Evolutionary conservation across 2,329 filamentous ascomycete genomes (phyloP), one percentile per base, ranked within the genome.

Genomic region (Phialocephala subalpina): DNA sequence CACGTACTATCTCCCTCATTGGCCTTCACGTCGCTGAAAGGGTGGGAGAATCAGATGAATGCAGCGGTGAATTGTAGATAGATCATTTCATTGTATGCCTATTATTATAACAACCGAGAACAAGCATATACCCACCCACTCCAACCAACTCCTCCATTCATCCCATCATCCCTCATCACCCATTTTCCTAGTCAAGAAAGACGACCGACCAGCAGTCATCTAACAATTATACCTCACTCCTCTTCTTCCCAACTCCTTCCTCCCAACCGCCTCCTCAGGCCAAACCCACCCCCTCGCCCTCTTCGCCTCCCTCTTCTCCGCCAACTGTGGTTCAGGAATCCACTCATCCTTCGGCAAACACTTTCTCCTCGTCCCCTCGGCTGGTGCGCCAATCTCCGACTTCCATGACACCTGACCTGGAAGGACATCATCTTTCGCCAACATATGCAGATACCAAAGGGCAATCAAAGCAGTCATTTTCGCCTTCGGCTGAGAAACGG

Each of bases 231-330:
- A 90, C 67, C 83, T 80, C 42, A 90, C 87, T 18, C 88, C 88
- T 64, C 88, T 82, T 81, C 87, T 89, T 5, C 89, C 90, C 60
- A 90, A 82, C 80, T 94, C 91, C 79, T 92, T 89, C 73, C 90
- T 83, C 9, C 89, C 88, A 12, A 94, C 82, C 2, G 88, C 83
- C 73, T 94, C 92, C 73, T 94, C 90, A 1, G 92, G 92, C 80
- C 88, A 85, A 0, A 93, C 86, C 92, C 92, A 94, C 0, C 91
- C 92, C 35, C 92, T 80, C 2, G 86, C 83, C 25, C 90, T 80
- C 86, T 93, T 94, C 22, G 90, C 89, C 79, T 92, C 90, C 65
- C 87, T 82, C 88, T 92, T 96, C 86, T 92, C 91, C 36, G 84
- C 90, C 72, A 87, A 83, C 81, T 89, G 92, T 59, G 87, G 88